Evolutionary conservation across 768 basidiomycete genomes (phyloP).

Genomic region (Psilocybe cyanescens): DNA sequence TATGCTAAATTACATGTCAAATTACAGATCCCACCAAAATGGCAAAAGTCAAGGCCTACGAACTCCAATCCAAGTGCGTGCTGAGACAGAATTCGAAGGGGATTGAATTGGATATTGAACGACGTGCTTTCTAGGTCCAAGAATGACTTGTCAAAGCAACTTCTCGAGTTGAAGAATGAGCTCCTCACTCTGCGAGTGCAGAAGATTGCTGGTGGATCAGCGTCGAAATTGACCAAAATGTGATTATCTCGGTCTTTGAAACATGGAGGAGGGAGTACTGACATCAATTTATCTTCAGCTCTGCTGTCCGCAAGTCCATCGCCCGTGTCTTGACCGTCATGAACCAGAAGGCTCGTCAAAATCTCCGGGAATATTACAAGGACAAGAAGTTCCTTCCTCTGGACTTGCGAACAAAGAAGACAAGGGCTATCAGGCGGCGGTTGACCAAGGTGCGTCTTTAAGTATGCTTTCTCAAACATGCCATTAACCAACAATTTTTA

Average conservation of each 20-base stretch:
- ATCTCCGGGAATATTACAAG: constrained; percentile 98
- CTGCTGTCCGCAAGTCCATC: constrained; percentile 96
- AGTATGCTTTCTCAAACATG: background rate
- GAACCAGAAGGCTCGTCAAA: constrained; percentile 97
- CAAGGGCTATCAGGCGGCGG: constrained; percentile 95
- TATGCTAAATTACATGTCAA: constrained; percentile 11
- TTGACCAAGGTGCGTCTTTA: constrained; percentile 75
- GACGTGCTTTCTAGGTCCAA: constrained; percentile 69
- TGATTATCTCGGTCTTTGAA: constrained; percentile 43
- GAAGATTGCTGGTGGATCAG: constrained; percentile 96
- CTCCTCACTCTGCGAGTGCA: constrained; percentile 93
- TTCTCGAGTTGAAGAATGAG: constrained; percentile 93
- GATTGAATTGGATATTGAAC: constrained; percentile 15
- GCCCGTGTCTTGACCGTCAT: constrained; percentile 98
- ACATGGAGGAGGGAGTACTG: background rate
- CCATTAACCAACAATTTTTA: constrained; percentile 3
- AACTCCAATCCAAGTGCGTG: constrained; percentile 92
- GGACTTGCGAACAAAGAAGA: constrained; percentile 97
- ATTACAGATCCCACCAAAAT: constrained; percentile 53
- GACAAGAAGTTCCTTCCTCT: constrained; percentile 95
- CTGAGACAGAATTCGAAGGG: background rate
- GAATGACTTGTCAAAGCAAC: constrained; percentile 95
- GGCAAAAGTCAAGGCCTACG: constrained; percentile 96
- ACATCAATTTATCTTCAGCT: constrained; percentile 48
- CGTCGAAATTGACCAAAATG: constrained; percentile 98